Base-by-base conservation (phyloP, 306 rosid genomes). In the Begonia fuchsioides region DNA sequence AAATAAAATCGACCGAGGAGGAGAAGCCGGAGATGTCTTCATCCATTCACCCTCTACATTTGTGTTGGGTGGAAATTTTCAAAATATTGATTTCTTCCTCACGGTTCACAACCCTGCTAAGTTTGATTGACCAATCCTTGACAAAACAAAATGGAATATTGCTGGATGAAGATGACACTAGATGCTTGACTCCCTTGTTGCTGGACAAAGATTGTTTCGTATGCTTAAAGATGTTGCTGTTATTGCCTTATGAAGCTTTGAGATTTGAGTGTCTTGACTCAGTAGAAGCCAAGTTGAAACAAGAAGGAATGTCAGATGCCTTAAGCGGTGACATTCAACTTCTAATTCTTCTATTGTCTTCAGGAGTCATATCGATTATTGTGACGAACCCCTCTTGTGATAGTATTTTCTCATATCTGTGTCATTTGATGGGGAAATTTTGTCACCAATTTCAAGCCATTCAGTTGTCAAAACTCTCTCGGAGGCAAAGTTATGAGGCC, bases 381-480 rank as follows among this genome's bases (percentile, higher is more conserved):
- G 20, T 52, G 40, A 41, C 71, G 15, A 61, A 60, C 49, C 59
- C 87, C 44, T 54, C 81, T 20, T 92, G 69, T 20, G 86, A 80
- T 15, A 60, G 66, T 49, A 61, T 65, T 51, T 82, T 77, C 81
- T 92, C 87, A 38, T 85, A 64, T 58, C 40, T 77, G 52, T 85
- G 93, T 80, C 79, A 67, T 62, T 50, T 82, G 85, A 68, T 85
- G 26, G 98, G 98, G 19, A 92, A 64, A 47, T 63, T 82, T 17
- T 75, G 87, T 60, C 67, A 54, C 39, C 72, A 56, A 57, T 69
- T 70, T 69, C 95, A 73, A 75, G 72, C 58, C 19, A 58, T 63
- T 54, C 70, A 75, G 64, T 56, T 67, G 48, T 49, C 79, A 15
- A 61, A 69, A 59, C 57, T 51, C 55, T 49, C 52, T 3, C 68